phyloP scores from a whole-genome alignment of 306 rosid genomes.

The Casuarina equisetifolia region DNA sequence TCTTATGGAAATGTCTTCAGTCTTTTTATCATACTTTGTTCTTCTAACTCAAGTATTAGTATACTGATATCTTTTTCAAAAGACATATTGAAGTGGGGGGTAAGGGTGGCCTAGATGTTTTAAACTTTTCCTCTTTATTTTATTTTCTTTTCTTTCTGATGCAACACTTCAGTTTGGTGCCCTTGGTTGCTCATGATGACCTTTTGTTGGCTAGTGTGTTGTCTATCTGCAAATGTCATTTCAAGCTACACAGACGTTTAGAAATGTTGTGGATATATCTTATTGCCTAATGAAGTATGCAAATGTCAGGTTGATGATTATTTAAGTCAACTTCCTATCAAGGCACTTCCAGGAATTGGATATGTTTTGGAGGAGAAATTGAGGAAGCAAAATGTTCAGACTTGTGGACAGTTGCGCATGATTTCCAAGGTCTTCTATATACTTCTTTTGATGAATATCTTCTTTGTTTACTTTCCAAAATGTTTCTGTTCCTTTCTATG shows the following conservation, averaged over 20 bases:
- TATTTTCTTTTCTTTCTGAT: background rate
- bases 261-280: conserved; percentile 23
- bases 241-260: background rate
- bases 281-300: conserved; percentile 18
- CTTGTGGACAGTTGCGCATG: conserved; percentile 70
- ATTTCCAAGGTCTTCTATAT: conserved; percentile 63
- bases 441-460: conserved; percentile 8
- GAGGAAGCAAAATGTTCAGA: conserved; percentile 60
- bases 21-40: background rate
- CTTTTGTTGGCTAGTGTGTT: background rate
- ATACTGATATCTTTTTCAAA: background rate
- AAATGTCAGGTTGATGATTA: conserved; percentile 68
- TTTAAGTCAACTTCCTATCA: conserved; percentile 70
- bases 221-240: background rate
- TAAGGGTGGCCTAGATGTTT: conserved; percentile 4
- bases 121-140: background rate
- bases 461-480: conserved; percentile 13
- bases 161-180: background rate
- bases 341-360: conserved; percentile 91
- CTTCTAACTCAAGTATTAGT: background rate
- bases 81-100: background rate
- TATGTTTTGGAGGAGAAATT: conserved; percentile 70
- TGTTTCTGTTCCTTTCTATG: conserved; percentile 10
- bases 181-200: background rate
- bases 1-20: background rate